Evolutionary conservation across 1,284 basidiomycete species (phyloP).

Genomic region (Hemileia vastatrix): DNA sequence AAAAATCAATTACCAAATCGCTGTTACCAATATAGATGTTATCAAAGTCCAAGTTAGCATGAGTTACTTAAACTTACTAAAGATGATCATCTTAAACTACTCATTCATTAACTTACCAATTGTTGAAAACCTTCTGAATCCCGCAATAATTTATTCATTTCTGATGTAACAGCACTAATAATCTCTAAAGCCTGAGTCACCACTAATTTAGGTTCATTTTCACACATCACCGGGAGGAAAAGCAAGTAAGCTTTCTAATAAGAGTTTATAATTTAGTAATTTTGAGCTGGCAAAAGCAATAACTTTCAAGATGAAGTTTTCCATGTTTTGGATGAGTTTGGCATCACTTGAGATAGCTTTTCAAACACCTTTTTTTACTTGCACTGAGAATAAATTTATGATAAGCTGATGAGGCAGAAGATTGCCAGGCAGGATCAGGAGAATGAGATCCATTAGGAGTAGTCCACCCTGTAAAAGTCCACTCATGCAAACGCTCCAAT

Average conservation of each 20-base stretch:
- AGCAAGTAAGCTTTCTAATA: slow-evolving; percentile 43
- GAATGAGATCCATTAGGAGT: slow-evolving; percentile 47
- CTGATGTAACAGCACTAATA: slow-evolving; percentile 72
- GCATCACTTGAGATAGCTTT: slow-evolving; percentile 38
- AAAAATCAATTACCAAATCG: slow-evolving; percentile 83
- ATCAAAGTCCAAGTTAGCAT: no score
- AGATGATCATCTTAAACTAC: no score
- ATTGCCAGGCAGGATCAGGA: slow-evolving; percentile 45
- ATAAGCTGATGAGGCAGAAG: slow-evolving; percentile 22
- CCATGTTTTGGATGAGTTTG: slow-evolving; percentile 62
- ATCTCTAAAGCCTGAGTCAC: slow-evolving; percentile 71
- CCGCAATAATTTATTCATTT: slow-evolving; percentile 94
- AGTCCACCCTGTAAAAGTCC: slow-evolving; percentile 48
- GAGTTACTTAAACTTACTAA: no score
- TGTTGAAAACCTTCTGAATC: slow-evolving; percentile 79
- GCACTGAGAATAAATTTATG: background rate
- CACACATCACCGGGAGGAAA: slow-evolving; percentile 23
- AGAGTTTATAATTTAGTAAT: slow-evolving; percentile 82
- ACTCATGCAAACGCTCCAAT: slow-evolving; percentile 69
- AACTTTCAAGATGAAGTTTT: slow-evolving; percentile 88
- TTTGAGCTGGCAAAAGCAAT: slow-evolving; percentile 88
- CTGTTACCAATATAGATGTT: slow-evolving; percentile 58
- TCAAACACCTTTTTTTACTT: slow-evolving; percentile 17
- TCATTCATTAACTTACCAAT: no score
- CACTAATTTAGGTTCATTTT: slow-evolving; percentile 47